These are phyloP conservation scores for Lecanosticta acicola DNA, from an alignment of 2,329 filamentous ascomycete genomes.

Conservation along the genomic window DNA sequence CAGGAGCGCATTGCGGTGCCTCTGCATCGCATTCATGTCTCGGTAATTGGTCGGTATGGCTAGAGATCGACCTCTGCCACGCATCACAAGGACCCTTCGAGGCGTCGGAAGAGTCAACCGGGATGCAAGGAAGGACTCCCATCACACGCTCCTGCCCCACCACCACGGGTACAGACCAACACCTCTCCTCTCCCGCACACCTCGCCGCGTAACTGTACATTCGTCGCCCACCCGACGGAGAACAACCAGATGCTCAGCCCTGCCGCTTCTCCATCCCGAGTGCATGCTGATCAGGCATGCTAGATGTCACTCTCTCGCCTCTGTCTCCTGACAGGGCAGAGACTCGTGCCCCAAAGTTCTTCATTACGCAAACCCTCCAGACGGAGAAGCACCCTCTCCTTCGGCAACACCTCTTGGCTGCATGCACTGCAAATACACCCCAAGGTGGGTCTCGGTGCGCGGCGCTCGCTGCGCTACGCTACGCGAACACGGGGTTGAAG, in stretches of 20 bases:
- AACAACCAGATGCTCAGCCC: not conserved
- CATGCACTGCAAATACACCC: not conserved
- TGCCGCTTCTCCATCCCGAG: not conserved
- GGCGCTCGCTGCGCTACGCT: no score
- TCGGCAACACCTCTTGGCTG: not conserved
- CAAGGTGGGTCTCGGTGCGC: no score
- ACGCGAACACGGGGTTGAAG: no score
- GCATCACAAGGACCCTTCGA: not conserved
- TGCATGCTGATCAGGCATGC: not conserved
- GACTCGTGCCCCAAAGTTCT: not conserved
- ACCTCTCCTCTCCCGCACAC: no score
- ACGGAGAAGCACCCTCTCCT: not conserved
- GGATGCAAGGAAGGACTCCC: not conserved
- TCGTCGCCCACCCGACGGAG: not conserved
- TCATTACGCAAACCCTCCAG: not conserved
- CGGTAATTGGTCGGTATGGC: slow-evolving; percentile 4
- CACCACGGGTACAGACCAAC: not conserved
- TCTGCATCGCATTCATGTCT: slow-evolving; percentile 1
- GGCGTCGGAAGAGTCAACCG: no score
- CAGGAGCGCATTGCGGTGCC: not conserved
- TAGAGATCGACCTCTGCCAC: not conserved
- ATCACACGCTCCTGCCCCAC: slow-evolving; percentile 6
- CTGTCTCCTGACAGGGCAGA: not conserved
- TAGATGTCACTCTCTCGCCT: not conserved
- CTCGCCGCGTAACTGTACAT: no score